phyloP scores from a whole-genome alignment of 2,329 filamentous ascomycete genomes.

The Aspergillus sp. region DNA sequence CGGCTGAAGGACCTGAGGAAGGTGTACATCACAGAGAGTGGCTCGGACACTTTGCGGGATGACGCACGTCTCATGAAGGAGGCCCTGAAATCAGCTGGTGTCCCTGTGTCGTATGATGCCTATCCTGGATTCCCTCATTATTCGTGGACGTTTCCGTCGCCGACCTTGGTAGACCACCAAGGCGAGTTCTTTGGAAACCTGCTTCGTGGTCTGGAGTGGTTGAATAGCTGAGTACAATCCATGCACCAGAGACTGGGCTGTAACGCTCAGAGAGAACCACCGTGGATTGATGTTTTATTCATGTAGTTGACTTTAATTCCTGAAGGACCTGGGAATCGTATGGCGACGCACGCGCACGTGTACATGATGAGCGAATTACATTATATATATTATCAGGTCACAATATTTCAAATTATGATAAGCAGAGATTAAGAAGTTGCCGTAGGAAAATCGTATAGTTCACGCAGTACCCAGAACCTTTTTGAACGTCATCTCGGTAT shows the following conservation, averaged over 20 bases:
- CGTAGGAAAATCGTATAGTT: not conserved
- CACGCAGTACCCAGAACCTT: slow-evolving; percentile 10
- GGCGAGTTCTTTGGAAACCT: slow-evolving; percentile 6
- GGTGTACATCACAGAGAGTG: slow-evolving; percentile 13
- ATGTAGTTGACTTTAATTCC: not conserved
- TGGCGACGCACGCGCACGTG: too few species aligned
- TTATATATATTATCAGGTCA: too few species aligned
- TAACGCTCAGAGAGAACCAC: not conserved
- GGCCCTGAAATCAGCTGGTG: slow-evolving; percentile 1
- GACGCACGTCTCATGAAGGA: slow-evolving; percentile 8
- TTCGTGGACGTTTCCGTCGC: slow-evolving; percentile 6
- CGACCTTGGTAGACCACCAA: not conserved
- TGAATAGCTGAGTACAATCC: not conserved
- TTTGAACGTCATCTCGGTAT: slow-evolving; percentile 25
- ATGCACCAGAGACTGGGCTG: not conserved
- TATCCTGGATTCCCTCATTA: slow-evolving; percentile 7
- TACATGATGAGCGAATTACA: too few species aligned
- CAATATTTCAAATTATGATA: too few species aligned
- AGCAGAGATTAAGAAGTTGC: too few species aligned
- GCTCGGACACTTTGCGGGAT: slow-evolving; percentile 10
- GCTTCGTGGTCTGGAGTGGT: slow-evolving; percentile 1
- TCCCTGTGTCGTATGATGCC: slow-evolving; percentile 1
- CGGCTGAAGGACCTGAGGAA: slow-evolving; percentile 8
- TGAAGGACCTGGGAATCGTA: not conserved
- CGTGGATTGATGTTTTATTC: not conserved